Evolutionary conservation across 768 basidiomycete genomes (phyloP).

Genomic region (Tylopilus balloui): DNA sequence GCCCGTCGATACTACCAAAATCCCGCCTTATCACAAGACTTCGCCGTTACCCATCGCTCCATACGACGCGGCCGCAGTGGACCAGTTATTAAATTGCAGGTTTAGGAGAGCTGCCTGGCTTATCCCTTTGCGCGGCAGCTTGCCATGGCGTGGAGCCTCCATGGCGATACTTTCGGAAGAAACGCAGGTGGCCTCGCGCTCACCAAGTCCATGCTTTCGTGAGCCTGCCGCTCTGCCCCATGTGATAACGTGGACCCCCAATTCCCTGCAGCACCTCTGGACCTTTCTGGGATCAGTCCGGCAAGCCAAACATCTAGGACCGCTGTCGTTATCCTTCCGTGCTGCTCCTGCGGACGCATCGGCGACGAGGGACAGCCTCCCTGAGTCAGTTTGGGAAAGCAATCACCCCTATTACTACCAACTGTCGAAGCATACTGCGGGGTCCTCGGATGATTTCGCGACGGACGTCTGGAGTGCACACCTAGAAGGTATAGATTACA

Average conservation of each 20-base stretch:
- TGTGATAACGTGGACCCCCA: slow-evolving; percentile 45
- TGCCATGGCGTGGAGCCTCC: slow-evolving; percentile 47
- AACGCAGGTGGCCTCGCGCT: slow-evolving; percentile 13
- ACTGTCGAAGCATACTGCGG: slow-evolving; percentile 8
- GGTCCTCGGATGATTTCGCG: slow-evolving; percentile 7
- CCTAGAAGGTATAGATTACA: slow-evolving; percentile 41
- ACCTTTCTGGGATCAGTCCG: slow-evolving; percentile 42
- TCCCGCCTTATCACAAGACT: slow-evolving; percentile 34
- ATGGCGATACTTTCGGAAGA: slow-evolving; percentile 38
- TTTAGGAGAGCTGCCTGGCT: slow-evolving; percentile 51
- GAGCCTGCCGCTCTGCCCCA: slow-evolving; percentile 13
- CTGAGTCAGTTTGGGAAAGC: slow-evolving; percentile 23
- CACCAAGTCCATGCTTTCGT: slow-evolving; percentile 19
- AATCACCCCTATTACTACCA: slow-evolving; percentile 23
- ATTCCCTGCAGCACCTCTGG: slow-evolving; percentile 46
- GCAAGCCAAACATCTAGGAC: slow-evolving; percentile 36
- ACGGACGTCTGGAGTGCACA: slow-evolving; percentile 16
- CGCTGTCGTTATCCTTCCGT: slow-evolving; percentile 49
- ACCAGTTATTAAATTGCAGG: slow-evolving; percentile 23
- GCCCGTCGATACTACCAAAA: slow-evolving; percentile 18
- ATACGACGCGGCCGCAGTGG: slow-evolving; percentile 31
- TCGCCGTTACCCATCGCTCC: slow-evolving; percentile 36
- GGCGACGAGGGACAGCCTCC: slow-evolving; percentile 8
- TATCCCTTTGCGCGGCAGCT: slow-evolving; percentile 50
- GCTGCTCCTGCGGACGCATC: slow-evolving; percentile 21